Evolutionary conservation across 768 basidiomycete species (phyloP), one percentile per base, ranked within the genome.

Genomic region (Termitomyces sp.): DNA sequence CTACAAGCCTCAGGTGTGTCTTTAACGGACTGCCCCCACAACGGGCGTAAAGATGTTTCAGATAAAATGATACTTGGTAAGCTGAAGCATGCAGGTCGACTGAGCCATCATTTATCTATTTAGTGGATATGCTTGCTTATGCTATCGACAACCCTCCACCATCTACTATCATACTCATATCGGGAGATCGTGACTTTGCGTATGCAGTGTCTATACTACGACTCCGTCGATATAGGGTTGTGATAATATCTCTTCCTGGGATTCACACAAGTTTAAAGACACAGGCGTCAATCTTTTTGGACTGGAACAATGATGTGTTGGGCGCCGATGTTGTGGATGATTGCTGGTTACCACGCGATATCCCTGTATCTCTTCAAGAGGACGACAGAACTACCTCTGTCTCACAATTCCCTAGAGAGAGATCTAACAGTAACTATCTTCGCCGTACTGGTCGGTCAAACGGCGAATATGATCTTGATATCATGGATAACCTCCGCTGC

Each of bases 51-150:
- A 63, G 64, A 72, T 31, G 78, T 77, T 2, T 77, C 73, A n/a
- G 79, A 81, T 66, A 77, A 77, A 61, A 78, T 79, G 76, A 78
- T 82, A 34, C 71, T 79, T 45, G 63, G 69, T 82, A 33, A 68
- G 79, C 75, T 56, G 60, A 24, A 41, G 26, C 26, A n/a, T 10
- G 26, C 37, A 3, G 8, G 39, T 54, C 33, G 56, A 37, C n/a
- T 20, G 37, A 48, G n/a, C 9, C 9, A 53, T 24, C 55, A 39
- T 42, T 24, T n/a, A 20, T 29, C 16, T 31, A 36, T 66, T 22
- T 66, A 87, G 87, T 85, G 48, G 88, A 89, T 64, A 83, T 89
- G 77, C 70, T 89, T 56, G 75, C 81, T 7, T 80, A 82, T 66
- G 86, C 83, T n/a, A 79, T 85, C 64, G 87, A 88, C 70, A 78